Base-by-base conservation (phyloP, 352 stramenopile genomes). In the Phytophthora agathidicida region DNA sequence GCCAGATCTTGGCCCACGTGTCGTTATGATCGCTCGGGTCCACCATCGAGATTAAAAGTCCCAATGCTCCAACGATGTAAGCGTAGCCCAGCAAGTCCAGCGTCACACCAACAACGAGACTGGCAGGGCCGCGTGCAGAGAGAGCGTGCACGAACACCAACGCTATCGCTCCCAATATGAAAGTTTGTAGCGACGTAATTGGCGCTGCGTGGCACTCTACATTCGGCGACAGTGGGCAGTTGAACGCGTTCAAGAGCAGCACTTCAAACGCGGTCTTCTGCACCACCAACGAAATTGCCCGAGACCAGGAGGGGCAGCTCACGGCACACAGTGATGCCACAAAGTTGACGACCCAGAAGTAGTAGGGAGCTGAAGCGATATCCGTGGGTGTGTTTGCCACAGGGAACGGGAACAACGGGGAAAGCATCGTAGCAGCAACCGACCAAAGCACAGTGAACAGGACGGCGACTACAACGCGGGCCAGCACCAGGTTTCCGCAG, bases 81-180 rank as follows among this genome's bases (percentile, higher is more conserved):
- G 60, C 62, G 22, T 77, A 82, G 1, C 72, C 72, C 33, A 82
- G 38, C 33, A 73, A 43, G 22, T 82, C 72, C 16, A 82, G 69
- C 16, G 49, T 68, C 23, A 63, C 24, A 10, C 50, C 63, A 44
- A 84, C 36, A 0, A 73, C 66, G n/a, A 84, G 48, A 24, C 73
- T 77, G 0, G 72, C 75, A 20, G 71, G 60, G 22, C 41, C 68
- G 16, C 47, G 51, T 3, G 71, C 61, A 1, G 48, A 62, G 16
- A 70, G 30, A 8, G 50, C 36, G 11, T 75, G 65, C 5, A 84
- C 20, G 3, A 80, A 5, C 13, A 77, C 22, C n/a, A 82, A 22
- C 16, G 42, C 31, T 59, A 82, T 53, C 4, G 57, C 46, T 7
- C 74, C 74, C 7, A 79, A 28, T 3, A 59, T 35, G 39, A 80